These are phyloP conservation scores for Myxozyma neotropica DNA, from an alignment of 805 yeast species.

Conservation along the genomic window DNA sequence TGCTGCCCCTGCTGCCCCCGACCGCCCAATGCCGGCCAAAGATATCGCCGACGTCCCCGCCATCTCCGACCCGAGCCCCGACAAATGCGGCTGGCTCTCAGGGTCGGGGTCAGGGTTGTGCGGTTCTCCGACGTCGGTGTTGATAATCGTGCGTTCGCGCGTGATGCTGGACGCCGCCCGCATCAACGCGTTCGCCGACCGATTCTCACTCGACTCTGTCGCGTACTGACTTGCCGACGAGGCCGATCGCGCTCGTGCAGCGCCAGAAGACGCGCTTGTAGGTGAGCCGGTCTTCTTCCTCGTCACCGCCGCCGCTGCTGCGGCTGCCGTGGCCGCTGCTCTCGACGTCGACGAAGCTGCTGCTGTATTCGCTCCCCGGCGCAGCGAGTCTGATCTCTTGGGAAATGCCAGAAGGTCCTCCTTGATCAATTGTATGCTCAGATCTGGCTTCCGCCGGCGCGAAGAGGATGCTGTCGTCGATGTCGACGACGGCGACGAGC, in stretches of 20 bases:
- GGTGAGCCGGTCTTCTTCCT: neutral
- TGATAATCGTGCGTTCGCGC: slow-evolving; percentile 26
- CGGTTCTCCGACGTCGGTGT: slow-evolving; percentile 3
- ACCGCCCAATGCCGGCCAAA: neutral
- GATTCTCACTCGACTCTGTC: neutral
- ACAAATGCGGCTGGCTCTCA: neutral
- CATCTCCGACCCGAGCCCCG: slow-evolving; percentile 8
- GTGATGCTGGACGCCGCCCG: slow-evolving; percentile 12
- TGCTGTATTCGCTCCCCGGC: slow-evolving; percentile 1
- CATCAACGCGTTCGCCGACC: neutral
- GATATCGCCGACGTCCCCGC: slow-evolving; percentile 11
- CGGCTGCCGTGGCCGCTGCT: slow-evolving; percentile 8
- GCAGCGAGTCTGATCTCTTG: slow-evolving; percentile 38
- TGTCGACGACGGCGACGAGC: neutral
- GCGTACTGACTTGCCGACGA: neutral
- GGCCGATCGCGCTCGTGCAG: neutral
- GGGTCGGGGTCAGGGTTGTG: neutral
- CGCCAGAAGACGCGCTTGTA: neutral
- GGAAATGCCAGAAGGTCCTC: slow-evolving; percentile 21
- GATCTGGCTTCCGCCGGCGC: slow-evolving; percentile 29
- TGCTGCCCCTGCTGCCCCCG: neutral
- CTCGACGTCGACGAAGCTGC: slow-evolving; percentile 2
- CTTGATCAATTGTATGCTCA: slow-evolving; percentile 26
- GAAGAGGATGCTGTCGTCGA: slow-evolving; percentile 6
- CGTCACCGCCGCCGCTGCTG: slow-evolving; percentile 8